Conservation (phyloP, 805 yeast species). For the Ogataea paradorogensis region DNA sequence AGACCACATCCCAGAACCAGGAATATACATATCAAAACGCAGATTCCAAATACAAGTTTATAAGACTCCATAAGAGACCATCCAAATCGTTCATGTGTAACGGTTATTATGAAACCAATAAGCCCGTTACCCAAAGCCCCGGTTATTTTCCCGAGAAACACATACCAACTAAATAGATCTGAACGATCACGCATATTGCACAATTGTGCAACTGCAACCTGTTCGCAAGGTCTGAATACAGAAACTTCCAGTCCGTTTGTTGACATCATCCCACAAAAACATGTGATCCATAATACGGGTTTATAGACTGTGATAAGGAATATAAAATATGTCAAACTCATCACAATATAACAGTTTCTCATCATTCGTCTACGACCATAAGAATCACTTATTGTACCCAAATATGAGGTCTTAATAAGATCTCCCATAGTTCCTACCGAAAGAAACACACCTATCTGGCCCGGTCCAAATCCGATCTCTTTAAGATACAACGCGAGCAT, state of each 20-base stretch:
- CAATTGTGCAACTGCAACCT: conserved; percentile 48
- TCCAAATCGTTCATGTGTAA: conserved; percentile 18
- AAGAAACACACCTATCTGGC: conserved; percentile 47
- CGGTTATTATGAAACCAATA: conserved; percentile 36
- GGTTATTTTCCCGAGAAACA: conserved; percentile 46
- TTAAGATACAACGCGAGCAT: conserved; percentile 44
- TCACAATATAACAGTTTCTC: conserved; percentile 38
- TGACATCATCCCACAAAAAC: conserved; percentile 51
- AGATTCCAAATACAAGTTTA: conserved; percentile 31
- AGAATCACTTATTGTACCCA: conserved; percentile 45
- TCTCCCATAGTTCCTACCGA: conserved; percentile 51
- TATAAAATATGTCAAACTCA: conserved; percentile 43
- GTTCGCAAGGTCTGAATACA: conserved; percentile 57
- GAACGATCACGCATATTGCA: conserved; percentile 41
- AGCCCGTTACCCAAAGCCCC: conserved; percentile 45
- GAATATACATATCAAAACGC: conserved; percentile 25
- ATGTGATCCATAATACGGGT: conserved; percentile 35
- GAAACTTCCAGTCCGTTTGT: conserved; percentile 62
- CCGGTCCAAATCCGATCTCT: conserved; percentile 39
- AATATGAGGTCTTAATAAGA: conserved; percentile 43
- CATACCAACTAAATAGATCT: conserved; percentile 58
- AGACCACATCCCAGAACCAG: conserved; percentile 3
- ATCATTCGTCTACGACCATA: conserved; percentile 45
- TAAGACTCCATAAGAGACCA: conserved; percentile 30
- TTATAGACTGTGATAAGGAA: conserved; percentile 37